Evolutionary conservation across 1,139 yeast genomes (phyloP).

Genomic region (Taphrina pruni): DNA sequence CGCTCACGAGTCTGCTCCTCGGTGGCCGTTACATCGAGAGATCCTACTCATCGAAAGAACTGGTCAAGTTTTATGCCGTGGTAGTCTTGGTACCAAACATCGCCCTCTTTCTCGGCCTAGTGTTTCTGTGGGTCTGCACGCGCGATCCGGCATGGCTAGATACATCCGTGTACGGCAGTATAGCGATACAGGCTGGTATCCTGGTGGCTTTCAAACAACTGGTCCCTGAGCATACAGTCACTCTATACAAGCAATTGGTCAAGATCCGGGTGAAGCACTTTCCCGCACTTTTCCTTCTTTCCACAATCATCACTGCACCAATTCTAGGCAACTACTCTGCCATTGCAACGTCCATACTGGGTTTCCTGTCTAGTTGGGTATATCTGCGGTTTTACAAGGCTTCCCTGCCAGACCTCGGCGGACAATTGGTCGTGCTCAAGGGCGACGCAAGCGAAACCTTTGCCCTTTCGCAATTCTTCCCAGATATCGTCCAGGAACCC

Average conservation of each 20-base stretch:
- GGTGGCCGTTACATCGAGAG: conserved; percentile 63
- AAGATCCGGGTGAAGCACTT: conserved; percentile 71
- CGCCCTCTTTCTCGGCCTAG: conserved; percentile 56
- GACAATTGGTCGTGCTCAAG: conserved; percentile 48
- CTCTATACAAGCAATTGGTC: conserved; percentile 66
- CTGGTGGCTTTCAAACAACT: conserved; percentile 86
- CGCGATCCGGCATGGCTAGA: conserved; percentile 38
- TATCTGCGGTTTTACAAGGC: conserved; percentile 79
- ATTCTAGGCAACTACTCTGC: conserved; percentile 44
- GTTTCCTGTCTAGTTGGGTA: conserved; percentile 72
- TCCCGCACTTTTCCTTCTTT: conserved; percentile 65
- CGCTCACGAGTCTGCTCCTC: conserved; percentile 60
- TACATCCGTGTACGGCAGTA: conserved; percentile 68
- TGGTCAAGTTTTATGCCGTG: conserved; percentile 64
- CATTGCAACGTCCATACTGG: conserved; percentile 67
- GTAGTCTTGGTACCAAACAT: conserved; percentile 68
- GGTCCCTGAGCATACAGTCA: conserved; percentile 84
- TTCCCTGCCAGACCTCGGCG: conserved; percentile 51
- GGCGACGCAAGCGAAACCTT: conserved; percentile 95
- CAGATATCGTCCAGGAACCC: conserved; percentile 48
- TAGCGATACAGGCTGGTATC: conserved; percentile 73
- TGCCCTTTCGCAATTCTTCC: conserved; percentile 71
- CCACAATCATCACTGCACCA: conserved; percentile 53
- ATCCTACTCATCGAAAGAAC: conserved; percentile 65
- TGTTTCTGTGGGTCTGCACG: conserved; percentile 50